A percentile compares a stretch with the other conserved stretches of the same genome.
Evolutionary conservation across 176 grass and related monocot genomes (phyloP).

Genomic region (Raddia distichophylla): DNA sequence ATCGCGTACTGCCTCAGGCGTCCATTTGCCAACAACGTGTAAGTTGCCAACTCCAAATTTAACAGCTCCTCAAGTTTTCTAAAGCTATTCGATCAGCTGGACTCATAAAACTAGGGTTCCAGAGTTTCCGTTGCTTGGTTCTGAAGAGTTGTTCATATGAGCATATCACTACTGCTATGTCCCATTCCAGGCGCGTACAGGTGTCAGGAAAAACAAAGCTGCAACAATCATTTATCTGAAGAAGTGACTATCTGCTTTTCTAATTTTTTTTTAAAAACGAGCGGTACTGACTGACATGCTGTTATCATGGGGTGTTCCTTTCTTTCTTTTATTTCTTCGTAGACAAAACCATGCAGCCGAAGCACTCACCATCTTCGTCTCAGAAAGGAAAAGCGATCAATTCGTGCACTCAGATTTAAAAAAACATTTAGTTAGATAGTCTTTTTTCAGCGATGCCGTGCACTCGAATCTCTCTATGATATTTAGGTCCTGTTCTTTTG

Average conservation of each 20-base stretch:
- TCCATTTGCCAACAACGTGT: constrained; percentile 20
- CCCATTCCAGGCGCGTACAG: constrained; percentile 22
- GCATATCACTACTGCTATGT: constrained; percentile 36
- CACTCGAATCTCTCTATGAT: too few species aligned
- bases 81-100: constrained; percentile 23
- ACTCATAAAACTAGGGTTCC: constrained; percentile 20
- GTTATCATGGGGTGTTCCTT: constrained; percentile 38
- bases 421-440: too few species aligned
- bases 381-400: not conserved
- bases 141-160: constrained; percentile 42
- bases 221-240: constrained; percentile 34
- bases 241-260: constrained; percentile 6
- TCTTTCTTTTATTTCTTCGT: constrained; percentile 18
- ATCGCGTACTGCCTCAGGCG: constrained; percentile 31
- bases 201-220: constrained; percentile 46
- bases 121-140: constrained; percentile 39
- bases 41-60: constrained; percentile 47
- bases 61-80: constrained; percentile 34
- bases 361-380: not conserved
- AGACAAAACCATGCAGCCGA: constrained; percentile 33
- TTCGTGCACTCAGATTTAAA: too few species aligned
- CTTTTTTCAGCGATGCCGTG: too few species aligned
- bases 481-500: too few species aligned
- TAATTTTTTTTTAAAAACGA: too few species aligned
- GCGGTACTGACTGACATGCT: constrained; percentile 10